Conservation (phyloP, 23 red algal genomes). For the Porphyridium purpureum region DNA sequence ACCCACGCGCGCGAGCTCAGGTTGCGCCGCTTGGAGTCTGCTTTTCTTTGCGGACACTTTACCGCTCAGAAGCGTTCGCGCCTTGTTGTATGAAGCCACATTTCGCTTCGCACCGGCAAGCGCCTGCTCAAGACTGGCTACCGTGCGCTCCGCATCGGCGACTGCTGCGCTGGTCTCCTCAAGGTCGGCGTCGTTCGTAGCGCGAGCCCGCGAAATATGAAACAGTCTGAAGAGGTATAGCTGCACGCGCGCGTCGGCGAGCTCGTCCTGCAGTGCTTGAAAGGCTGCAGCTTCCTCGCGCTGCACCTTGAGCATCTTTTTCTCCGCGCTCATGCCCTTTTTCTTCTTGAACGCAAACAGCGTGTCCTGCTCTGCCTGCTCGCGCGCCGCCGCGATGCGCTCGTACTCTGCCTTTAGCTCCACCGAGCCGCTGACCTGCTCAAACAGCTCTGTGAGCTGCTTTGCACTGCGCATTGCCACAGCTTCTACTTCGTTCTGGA, state of each 20-base stretch:
- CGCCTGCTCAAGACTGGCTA: conserved; percentile 17
- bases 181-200: conserved; percentile 13
- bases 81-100: conserved; percentile 14
- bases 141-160: conserved; percentile 20
- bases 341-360: conserved; percentile 45
- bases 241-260: no score
- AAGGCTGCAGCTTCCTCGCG: conserved; percentile 73
- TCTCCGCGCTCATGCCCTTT: conserved; percentile 68
- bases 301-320: conserved; percentile 60
- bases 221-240: conserved; percentile 82
- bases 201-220: conserved; percentile 30
- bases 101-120: conserved; percentile 27
- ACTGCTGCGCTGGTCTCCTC: conserved; percentile 20
- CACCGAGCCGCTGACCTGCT: conserved; percentile 52
- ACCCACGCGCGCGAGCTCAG: no score
- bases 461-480: conserved; percentile 52
- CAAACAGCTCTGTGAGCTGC: conserved; percentile 68
- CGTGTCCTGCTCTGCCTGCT: conserved; percentile 54
- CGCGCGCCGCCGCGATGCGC: conserved; percentile 9
- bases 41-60: no score
- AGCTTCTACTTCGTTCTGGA: conserved; percentile 76
- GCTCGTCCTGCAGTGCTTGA: conserved; percentile 25
- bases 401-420: conserved; percentile 57
- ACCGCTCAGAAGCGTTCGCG: conserved; percentile 12
- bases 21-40: no score